phyloP scores from a whole-genome alignment of 495 filamentous ascomycete species.

The Lindgomyces ingoldianus region DNA sequence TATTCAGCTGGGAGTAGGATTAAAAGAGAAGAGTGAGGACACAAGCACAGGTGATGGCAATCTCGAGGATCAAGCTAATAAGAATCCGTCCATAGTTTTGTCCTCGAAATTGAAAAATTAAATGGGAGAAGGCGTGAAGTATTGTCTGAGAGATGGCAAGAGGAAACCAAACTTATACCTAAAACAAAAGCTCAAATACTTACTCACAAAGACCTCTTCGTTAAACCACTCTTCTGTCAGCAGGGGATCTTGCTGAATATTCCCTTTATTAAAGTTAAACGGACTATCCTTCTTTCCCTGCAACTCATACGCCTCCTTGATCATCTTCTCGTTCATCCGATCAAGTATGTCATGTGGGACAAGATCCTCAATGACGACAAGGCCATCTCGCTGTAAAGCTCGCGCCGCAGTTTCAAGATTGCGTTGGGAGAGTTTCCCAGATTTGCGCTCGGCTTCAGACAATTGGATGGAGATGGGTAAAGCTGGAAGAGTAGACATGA shows the following conservation, averaged over 20 bases:
- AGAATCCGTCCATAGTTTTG: no score
- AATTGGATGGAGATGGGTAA: conserved; percentile 20
- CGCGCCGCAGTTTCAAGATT: conserved; percentile 57
- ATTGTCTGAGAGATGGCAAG: no score
- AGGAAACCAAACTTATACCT: no score
- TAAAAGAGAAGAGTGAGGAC: conserved; percentile 44
- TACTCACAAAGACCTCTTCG: conserved; percentile 30
- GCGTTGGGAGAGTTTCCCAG: conserved; percentile 16
- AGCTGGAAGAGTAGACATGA: conserved; percentile 20
- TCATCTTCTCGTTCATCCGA: conserved; percentile 54
- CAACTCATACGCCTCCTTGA: conserved; percentile 51
- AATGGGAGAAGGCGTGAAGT: no score
- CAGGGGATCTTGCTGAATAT: conserved; percentile 58
- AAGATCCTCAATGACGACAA: conserved; percentile 59
- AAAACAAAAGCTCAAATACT: conserved; percentile 6
- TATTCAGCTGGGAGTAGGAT: conserved; percentile 49
- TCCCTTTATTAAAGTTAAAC: conserved; percentile 57
- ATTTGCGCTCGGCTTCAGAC: conserved; percentile 5
- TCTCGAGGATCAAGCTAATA: no score
- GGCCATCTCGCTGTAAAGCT: conserved; percentile 55
- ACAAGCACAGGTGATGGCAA: neutral
- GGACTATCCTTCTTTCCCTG: conserved; percentile 49
- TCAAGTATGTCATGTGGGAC: conserved; percentile 51
- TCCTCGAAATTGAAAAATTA: no score
- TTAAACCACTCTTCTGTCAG: conserved; percentile 36